These are phyloP conservation scores for Leucocoprinus sp. DNA, from an alignment of 768 basidiomycete species.

Conservation along the genomic window DNA sequence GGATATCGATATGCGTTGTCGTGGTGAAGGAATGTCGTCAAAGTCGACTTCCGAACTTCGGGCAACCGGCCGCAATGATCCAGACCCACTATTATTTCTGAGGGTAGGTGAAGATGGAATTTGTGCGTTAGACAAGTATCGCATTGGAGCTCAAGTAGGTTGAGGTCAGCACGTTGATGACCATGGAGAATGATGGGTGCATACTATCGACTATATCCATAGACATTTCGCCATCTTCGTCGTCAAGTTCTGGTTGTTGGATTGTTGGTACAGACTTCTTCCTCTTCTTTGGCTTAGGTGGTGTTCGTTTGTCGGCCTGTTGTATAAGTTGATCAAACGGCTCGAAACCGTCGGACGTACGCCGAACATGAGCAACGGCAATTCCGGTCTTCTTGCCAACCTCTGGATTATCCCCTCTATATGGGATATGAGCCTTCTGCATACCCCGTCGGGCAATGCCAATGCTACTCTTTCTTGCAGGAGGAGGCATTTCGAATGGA, in stretches of 20 bases:
- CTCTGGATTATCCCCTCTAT: constrained; percentile 66
- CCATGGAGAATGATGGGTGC: constrained; percentile 16
- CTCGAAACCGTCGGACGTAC: constrained; percentile 76
- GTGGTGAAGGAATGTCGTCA: constrained; percentile 57
- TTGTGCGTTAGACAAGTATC: constrained; percentile 33
- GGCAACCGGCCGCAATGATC: constrained; percentile 37
- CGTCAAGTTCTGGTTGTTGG: constrained; percentile 29
- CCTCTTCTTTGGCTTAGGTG: constrained; percentile 43
- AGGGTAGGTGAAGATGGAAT: constrained; percentile 34
- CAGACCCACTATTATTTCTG: constrained; percentile 26
- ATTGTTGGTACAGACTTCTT: constrained; percentile 31
- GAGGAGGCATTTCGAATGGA: constrained; percentile 29
- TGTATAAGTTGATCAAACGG: constrained; percentile 68
- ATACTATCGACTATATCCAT: constrained; percentile 69
- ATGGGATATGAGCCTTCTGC: constrained; percentile 66
- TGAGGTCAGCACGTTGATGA: neutral
- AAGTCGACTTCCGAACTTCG: constrained; percentile 52
- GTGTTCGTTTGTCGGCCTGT: constrained; percentile 61
- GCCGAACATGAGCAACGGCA: constrained; percentile 56
- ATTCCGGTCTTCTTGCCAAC: constrained; percentile 80
- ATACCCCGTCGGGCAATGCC: constrained; percentile 43
- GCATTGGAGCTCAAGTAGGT: constrained; percentile 29
- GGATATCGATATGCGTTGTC: constrained; percentile 23
- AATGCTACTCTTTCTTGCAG: constrained; percentile 39
- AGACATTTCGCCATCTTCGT: constrained; percentile 60